Evolutionary conservation across 139 green algal species (phyloP), one percentile per base, ranked within the genome.

Genomic region (Monoraphidium neglectum): DNA sequence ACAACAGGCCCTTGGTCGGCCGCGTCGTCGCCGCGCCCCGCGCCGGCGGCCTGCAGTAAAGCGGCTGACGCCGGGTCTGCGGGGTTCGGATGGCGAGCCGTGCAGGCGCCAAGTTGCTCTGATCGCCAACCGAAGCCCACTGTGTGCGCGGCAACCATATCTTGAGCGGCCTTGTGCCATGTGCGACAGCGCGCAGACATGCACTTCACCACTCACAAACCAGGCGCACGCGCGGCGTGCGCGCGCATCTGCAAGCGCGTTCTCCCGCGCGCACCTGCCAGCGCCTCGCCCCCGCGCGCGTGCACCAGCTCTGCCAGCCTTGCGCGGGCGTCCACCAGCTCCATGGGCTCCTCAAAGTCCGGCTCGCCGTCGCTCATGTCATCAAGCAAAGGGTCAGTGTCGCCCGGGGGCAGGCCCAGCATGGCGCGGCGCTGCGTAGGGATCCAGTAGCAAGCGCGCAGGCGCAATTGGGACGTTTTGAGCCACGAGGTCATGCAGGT

Each of bases 301-400:
- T 64, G 69, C 0, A 77, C 85, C 69, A 87, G 90, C 2, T 73
- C 73, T 12, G 85, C 88, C 36, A 92, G 80, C 40, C 61, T 36
- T 24, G 82, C 43, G 12, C 88, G 72, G 40, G 88, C 88, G 13
- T 70, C 78, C 37, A 87, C 63, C 63, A 92, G 88, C 85, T 92
- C 88, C 26, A 56, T 63, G 0, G 88, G 85, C 5, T 92, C 88
- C 57, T 77, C 59, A 64, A 87, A 77, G 28, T 71, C 77, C 36
- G 70, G 83, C 36, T 86, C 83, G 23, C 67, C 61, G 63, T 90
- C 84, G 46, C 81, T 85, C 12, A 93, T 36, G 15, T 83, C 81
- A 35, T 96, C 92, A 65, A 95, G 80, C 64, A 79, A 87, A 6
- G 91, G 92, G 77, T 97, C 93, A 12, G 87, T 93, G 72, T 93